Base-by-base conservation (phyloP, 108 stramenopile genomes). In the Pseudonitzschia multiseries region DNA sequence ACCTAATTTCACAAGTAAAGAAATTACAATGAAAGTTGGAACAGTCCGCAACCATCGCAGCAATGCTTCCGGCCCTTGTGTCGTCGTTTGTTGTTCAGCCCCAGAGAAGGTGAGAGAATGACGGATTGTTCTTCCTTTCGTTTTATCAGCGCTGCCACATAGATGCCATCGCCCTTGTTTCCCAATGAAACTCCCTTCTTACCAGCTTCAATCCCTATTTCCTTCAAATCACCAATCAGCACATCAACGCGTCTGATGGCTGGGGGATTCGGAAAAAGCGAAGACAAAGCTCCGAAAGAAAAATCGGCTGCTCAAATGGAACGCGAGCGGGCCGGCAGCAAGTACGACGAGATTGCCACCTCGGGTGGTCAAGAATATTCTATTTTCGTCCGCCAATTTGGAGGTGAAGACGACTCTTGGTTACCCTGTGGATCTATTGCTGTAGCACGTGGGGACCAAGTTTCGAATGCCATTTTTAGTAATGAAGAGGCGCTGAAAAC, bases 381-480 rank as follows among this genome's bases (percentile, higher is more conserved):
- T 28, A 78, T 95, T 42, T 95, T 85, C 63, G 91, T 95, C 8
- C 85, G 94, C n/a, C 84, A 92, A 68, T 95, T 95, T 72, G 94
- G 94, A 18, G 78, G 85, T 4, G 86, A 84, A 60, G 94, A 92
- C 57, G 51, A 83, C 36, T 84, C 83, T 1, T 95, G 94, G 94
- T 74, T 92, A 62, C 94, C 94, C 18, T 86, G 82, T 29, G 94
- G 94, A 43, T 64, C 79, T 42, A 83, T 95, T 62, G 90, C 94
- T 15, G 94, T 95, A 0, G 89, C 91, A 10, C 79, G 94, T 31
- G 87, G 84, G 17, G 81, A 83, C 18, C 94, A 95, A 80, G 94
- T 95, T 0, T 50, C 80, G 24, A 87, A 91, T 78, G 94, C 94
- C 9, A 81, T 95, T 44, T 95, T 86, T 70, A 84, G 87, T 17